Percentiles rank a stretch among this genome's conserved stretches.
Evolutionary conservation across 2,329 filamentous ascomycete species (phyloP).

Genomic region (Trichophyton mentagrophytes): DNA sequence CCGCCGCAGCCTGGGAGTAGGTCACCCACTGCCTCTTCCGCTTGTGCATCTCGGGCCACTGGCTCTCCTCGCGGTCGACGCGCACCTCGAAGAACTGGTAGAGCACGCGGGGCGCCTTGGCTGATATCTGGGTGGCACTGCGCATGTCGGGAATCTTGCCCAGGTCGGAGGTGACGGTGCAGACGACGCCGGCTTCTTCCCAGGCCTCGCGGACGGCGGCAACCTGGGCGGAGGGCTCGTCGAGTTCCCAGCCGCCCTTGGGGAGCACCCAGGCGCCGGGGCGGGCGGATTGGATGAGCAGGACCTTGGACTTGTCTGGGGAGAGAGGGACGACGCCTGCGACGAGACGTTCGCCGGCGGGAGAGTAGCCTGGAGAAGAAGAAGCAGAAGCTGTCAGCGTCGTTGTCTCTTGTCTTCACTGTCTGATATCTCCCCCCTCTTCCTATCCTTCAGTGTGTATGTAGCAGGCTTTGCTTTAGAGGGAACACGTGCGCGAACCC

Average conservation of each 20-base stretch:
- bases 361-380: constrained; percentile 51
- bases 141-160: constrained; percentile 76
- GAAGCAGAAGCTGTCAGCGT: neutral
- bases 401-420: neutral
- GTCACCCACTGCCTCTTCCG: constrained; percentile 81
- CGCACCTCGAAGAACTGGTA: constrained; percentile 60
- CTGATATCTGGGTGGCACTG: constrained; percentile 39
- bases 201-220: constrained; percentile 83
- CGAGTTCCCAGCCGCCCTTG: constrained; percentile 94
- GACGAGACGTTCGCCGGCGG: constrained; percentile 85
- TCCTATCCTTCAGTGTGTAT: neutral
- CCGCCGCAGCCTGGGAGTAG: constrained; percentile 66
- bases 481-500: constrained; percentile 17
- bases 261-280: constrained; percentile 92
- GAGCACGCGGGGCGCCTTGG: constrained; percentile 53
- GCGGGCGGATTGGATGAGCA: constrained; percentile 85
- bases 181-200: constrained; percentile 91
- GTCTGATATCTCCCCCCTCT: neutral
- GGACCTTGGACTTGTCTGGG: constrained; percentile 69
- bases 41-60: constrained; percentile 94
- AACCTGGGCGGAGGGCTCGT: constrained; percentile 76
- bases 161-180: constrained; percentile 72
- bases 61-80: constrained; percentile 70
- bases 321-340: constrained; percentile 88
- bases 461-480: neutral